Conservation (phyloP, 257 asterid genomes). For the Petunia secreta region DNA sequence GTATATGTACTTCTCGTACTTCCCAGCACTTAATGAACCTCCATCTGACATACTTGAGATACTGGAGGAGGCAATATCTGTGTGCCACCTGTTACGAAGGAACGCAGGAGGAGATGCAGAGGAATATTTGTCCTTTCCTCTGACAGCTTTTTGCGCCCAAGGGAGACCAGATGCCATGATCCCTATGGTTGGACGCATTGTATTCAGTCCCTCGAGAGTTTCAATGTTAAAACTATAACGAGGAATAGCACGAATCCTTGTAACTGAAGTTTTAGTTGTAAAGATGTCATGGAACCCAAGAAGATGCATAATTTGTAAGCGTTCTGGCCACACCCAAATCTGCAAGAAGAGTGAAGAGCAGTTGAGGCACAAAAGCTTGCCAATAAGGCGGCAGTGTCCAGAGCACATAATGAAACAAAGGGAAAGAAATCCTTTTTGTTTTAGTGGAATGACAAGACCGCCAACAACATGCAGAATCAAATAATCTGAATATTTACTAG, state of each 20-base stretch:
- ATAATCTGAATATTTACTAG: slow-evolving; percentile 1
- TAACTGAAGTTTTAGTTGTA: slow-evolving; percentile 77
- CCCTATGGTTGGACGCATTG: slow-evolving; percentile 71
- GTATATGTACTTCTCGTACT: slow-evolving; percentile 49
- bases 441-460: background rate
- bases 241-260: slow-evolving; percentile 90
- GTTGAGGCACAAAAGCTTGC: slow-evolving; percentile 8
- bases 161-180: slow-evolving; percentile 93
- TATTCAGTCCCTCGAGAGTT: slow-evolving; percentile 70
- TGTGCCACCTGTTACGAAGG: slow-evolving; percentile 26
- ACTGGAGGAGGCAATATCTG: slow-evolving; percentile 24
- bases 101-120: slow-evolving; percentile 41
- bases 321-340: slow-evolving; percentile 99
- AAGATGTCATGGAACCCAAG: slow-evolving; percentile 66
- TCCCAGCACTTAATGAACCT: slow-evolving; percentile 34
- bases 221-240: slow-evolving; percentile 80
- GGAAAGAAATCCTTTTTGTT: background rate
- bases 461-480: background rate
- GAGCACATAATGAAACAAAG: background rate
- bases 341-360: slow-evolving; percentile 40
- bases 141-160: slow-evolving; percentile 49
- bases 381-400: background rate
- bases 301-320: slow-evolving; percentile 80
- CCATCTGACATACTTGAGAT: slow-evolving; percentile 33
- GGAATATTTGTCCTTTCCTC: slow-evolving; percentile 27